Percentiles rank a stretch among this genome's conserved stretches.
phyloP scores from a whole-genome alignment of 139 green algal species.

The Micractinium conductrix region DNA sequence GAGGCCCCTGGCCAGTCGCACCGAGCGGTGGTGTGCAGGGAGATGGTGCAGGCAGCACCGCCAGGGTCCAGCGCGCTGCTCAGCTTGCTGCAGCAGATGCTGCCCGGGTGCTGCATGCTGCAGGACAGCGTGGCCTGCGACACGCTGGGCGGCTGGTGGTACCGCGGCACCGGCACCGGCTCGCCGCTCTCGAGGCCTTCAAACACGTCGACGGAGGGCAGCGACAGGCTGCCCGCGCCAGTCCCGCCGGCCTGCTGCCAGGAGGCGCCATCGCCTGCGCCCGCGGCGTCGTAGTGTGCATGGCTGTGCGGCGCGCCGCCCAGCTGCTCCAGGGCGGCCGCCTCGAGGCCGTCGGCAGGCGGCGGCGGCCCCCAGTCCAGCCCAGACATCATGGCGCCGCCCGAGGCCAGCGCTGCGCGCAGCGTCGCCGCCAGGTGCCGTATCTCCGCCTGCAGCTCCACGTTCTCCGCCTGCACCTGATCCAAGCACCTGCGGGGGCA shows the following conservation, averaged over 20 bases:
- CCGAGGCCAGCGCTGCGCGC: conserved; percentile 7
- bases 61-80: conserved; percentile 25
- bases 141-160: conserved; percentile 25
- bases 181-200: background rate
- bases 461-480: conserved; percentile 19
- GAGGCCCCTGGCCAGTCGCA: background rate
- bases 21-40: conserved; percentile 42
- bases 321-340: background rate
- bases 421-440: conserved; percentile 9
- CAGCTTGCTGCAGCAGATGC: conserved; percentile 52
- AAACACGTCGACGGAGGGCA: background rate
- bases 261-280: too few species aligned
- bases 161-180: background rate
- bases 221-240: background rate
- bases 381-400: background rate
- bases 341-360: too few species aligned
- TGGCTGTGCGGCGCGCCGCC: background rate
- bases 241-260: too few species aligned
- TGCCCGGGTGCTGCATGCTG: conserved; percentile 41
- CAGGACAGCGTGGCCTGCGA: conserved; percentile 22
- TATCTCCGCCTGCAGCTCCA: conserved; percentile 32
- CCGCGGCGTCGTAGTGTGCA: background rate
- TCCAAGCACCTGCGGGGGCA: conserved; percentile 9
- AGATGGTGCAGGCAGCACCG: conserved; percentile 26
- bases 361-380: background rate